Conservation (phyloP, 2,329 filamentous ascomycete species). For the Fusarium sacchari region DNA sequence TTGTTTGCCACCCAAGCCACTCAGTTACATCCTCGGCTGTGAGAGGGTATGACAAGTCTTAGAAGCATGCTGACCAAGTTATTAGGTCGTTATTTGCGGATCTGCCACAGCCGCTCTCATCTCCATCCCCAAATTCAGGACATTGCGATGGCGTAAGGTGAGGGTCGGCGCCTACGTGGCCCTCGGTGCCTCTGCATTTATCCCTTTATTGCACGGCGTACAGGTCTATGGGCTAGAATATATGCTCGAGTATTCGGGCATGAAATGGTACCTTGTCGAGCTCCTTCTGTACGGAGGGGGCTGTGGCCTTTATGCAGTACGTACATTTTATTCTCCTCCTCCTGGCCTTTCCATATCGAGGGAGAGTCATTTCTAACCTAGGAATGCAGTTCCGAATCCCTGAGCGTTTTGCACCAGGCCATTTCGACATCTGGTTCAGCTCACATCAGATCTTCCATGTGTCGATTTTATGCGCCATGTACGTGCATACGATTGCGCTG, state of each 20-base stretch:
- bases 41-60: not conserved
- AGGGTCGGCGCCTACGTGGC: not conserved
- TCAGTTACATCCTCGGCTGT: not conserved
- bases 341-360: not conserved
- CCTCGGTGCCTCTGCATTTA: not conserved
- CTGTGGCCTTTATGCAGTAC: not conserved
- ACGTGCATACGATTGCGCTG: not conserved
- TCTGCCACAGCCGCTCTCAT: not conserved
- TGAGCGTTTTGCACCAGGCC: not conserved
- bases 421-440: not conserved
- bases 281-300: not conserved
- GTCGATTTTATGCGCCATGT: not conserved
- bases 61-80: not conserved
- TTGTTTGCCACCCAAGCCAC: not conserved
- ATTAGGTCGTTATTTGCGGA: not conserved
- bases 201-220: not conserved
- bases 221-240: not conserved
- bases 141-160: fast-evolving
- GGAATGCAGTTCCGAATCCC: not conserved
- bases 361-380: not conserved
- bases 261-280: not conserved
- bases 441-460: not conserved
- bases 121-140: not conserved
- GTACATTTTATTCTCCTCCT: not conserved
- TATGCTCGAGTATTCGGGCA: not conserved